Base-by-base conservation (phyloP, 768 basidiomycete genomes). In the Xerocomellus amylosporus region DNA sequence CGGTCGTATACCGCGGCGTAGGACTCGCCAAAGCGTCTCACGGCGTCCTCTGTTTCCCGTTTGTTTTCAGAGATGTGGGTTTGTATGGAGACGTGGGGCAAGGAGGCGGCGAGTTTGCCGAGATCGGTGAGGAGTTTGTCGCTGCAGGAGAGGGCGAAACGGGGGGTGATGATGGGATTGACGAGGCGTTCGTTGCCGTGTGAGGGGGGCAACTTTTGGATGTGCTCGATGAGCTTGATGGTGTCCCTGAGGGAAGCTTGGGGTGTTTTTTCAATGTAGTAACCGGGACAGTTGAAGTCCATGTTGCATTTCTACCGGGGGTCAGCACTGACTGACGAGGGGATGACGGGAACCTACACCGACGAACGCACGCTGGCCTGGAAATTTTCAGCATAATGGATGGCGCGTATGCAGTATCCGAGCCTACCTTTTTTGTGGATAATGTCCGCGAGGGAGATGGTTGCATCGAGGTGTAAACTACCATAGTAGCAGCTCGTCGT, bases 401-500 rank as follows among this genome's bases (percentile, higher is more conserved):
- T 5, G 13, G 22, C 5, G 12, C 26, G 8, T 17, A 43, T 20
- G 20, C 17, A 24, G 19, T 0, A 2, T 12, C 13, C 1, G 37
- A 39, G 10, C 76, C 61, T 51, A 79, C 88, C 89, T 61, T 72
- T 70, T 7, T 65, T 61, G 60, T 86, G 78, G 8, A 87, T 79
- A 24, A 88, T 80, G 24, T 90, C 82, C 1, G 90, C 93, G 10
- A 97, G 81, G 19, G 80, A 71, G 70, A 86, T 90, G 6, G 90
- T 92, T 0, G 86, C 82, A 46, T 86, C 84, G 24, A 86, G 73
- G 68, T 98, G 93, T 8, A 93, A 72, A 0, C 88, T 87, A 12
- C 83, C 90, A 67, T 90, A 96, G 69, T 93, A 96, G 67, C 90
- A 95, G 61, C 86, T 90, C 0, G 93, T 96, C 1, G 94, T 96